phyloP scores from a whole-genome alignment of 352 stramenopile genomes.

The Pythium sukuiense region DNA sequence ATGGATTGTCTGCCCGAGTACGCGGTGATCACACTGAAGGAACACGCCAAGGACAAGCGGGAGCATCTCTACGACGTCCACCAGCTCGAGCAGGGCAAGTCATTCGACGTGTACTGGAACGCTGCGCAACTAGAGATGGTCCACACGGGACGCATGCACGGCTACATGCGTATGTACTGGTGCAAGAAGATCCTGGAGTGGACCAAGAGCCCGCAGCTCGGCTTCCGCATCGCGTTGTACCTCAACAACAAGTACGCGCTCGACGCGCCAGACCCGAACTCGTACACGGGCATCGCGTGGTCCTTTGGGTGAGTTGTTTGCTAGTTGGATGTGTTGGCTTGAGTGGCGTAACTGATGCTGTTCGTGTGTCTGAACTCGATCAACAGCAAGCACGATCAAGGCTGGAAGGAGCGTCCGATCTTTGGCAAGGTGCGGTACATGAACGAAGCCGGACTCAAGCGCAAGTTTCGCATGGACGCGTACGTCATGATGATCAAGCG shows the following conservation, averaged over 20 bases:
- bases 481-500: constrained; percentile 65
- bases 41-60: constrained; percentile 87
- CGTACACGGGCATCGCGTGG: constrained; percentile 83
- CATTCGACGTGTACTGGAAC: constrained; percentile 98
- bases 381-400: constrained; percentile 95
- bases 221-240: constrained; percentile 91
- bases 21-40: constrained; percentile 90
- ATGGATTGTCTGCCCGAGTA: constrained; percentile 89
- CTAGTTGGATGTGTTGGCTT: not conserved
- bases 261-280: constrained; percentile 97
- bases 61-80: constrained; percentile 91
- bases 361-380: not conserved
- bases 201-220: constrained; percentile 90
- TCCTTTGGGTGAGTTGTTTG: constrained; percentile 51
- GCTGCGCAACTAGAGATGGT: constrained; percentile 96
- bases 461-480: constrained; percentile 96
- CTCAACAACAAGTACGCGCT: constrained; percentile 99
- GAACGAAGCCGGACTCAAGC: constrained; percentile 97
- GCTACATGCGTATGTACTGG: constrained; percentile 99
- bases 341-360: too few relatives aligned
- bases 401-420: constrained; percentile 94
- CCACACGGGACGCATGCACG: constrained; percentile 90
- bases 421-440: constrained; percentile 99
- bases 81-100: constrained; percentile 91
- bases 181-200: constrained; percentile 99